Percentiles rank a stretch among this genome's conserved stretches.
Evolutionary conservation across 345 rosid species (phyloP).

Genomic region (Salix viminalis): DNA sequence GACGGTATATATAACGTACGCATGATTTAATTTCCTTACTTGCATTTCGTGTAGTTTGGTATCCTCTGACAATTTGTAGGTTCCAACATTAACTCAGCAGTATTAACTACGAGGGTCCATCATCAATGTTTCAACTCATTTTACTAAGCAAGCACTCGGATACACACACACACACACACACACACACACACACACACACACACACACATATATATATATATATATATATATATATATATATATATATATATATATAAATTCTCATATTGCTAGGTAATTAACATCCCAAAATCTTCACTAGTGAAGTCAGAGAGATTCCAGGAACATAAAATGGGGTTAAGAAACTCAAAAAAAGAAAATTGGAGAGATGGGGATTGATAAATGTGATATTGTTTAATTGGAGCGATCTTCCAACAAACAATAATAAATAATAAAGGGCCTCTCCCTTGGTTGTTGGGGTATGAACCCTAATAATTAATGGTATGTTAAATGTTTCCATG

Average conservation of each 20-base stretch:
- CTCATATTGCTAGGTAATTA: too few species aligned
- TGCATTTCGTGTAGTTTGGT: background rate
- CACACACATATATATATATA: too few species aligned
- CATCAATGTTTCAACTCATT: background rate
- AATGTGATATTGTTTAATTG: background rate
- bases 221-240: too few species aligned
- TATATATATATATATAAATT: too few species aligned
- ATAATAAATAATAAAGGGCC: constrained; percentile 19
- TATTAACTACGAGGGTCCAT: background rate
- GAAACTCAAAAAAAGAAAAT: background rate
- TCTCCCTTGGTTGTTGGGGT: constrained; percentile 25
- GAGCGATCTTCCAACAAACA: constrained; percentile 3
- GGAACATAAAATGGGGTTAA: too few species aligned
- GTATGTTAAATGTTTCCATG: constrained; percentile 15
- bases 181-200: too few species aligned
- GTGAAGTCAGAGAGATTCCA: background rate
- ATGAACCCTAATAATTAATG: constrained; percentile 22
- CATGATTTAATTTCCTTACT: background rate
- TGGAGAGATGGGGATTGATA: background rate
- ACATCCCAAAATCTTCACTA: too few species aligned
- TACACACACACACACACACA: too few species aligned
- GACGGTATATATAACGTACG: background rate
- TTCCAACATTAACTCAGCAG: background rate
- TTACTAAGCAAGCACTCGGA: too few species aligned
- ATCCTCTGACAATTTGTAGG: background rate